phyloP scores from a whole-genome alignment of 2,329 filamentous ascomycete genomes.

The Tolypocladium sp. region DNA sequence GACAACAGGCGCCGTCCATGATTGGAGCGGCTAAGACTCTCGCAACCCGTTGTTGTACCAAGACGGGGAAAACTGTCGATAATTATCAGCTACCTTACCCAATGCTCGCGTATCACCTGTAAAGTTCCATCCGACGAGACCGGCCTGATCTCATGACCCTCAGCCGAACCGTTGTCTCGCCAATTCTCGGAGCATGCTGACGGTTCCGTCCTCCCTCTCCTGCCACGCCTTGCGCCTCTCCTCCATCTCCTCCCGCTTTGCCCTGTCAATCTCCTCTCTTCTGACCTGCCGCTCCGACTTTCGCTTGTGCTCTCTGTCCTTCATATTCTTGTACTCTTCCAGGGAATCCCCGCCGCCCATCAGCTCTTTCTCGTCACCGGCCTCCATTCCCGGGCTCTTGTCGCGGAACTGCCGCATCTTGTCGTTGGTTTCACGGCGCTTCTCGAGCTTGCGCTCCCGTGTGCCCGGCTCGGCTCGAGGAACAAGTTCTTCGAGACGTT shows the following conservation, averaged over 20 bases:
- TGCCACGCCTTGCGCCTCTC: slow-evolving; percentile 61
- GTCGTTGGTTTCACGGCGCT: slow-evolving; percentile 63
- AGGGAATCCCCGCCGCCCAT: slow-evolving; percentile 62
- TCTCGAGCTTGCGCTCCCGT: slow-evolving; percentile 78
- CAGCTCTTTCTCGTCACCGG: slow-evolving; percentile 59
- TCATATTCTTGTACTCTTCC: slow-evolving; percentile 60
- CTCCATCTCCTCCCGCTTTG: slow-evolving; percentile 70
- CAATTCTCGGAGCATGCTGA: slow-evolving; percentile 70
- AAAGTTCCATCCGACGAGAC: background rate
- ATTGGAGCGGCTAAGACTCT: background rate
- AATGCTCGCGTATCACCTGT: background rate
- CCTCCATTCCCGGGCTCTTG: slow-evolving; percentile 49
- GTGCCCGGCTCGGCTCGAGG: slow-evolving; percentile 79
- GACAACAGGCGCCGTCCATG: background rate
- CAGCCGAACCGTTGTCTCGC: slow-evolving; percentile 71
- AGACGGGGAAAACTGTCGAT: background rate
- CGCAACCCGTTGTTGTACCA: background rate
- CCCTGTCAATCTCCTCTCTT: slow-evolving; percentile 70
- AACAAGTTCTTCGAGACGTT: slow-evolving; percentile 68
- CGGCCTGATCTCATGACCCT: background rate
- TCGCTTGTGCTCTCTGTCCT: slow-evolving; percentile 56
- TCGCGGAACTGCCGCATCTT: slow-evolving; percentile 67
- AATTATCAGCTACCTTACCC: background rate
- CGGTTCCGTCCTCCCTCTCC: slow-evolving; percentile 74
- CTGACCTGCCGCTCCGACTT: slow-evolving; percentile 79